Evolutionary conservation across 225 moss, liverwort and hornwort species (phyloP), one percentile per base, ranked within the genome.

Genomic region (Marchantia polymorpha): DNA sequence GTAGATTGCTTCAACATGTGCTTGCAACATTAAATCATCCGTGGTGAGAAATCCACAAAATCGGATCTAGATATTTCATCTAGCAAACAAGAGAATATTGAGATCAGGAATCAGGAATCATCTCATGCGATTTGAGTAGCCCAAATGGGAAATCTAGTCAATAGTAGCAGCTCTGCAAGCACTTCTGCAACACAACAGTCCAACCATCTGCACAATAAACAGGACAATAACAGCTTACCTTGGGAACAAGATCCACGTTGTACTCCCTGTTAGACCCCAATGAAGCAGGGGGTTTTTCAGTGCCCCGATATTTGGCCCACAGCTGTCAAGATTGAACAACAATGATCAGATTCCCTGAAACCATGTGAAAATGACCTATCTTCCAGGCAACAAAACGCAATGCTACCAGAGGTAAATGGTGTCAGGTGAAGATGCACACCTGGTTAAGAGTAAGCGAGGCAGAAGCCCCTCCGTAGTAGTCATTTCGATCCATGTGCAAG

Each of bases 401-500:
- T 23, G 46, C 54, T 15, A 54, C 14, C 30, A 23, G 25, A 31
- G 12, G 30, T 26, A 64, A 11, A 64, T 64, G 64, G n/a, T 48
- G 19, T 27, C 16, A 50, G 20, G 26, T 16, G 15, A 48, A 74
- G 20, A 48, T 22, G 8, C 19, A 77, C 47, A 92, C 94, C 91
- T 97, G 96, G 79, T 93, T 93, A 79, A 94, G 85, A 74, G 92
- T 97, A 82, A 97, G 83, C 29, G 96, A 97, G 60, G 96, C 93
- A 47, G 96, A 94, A 65, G 94, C 96, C 69, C 96, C 94, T 47
- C 96, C 96, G 14, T 97, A 97, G 61, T 97, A 97, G 77, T 94
- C 94, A 83, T 97, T 97, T 84, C 94, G 92, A 85, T 97, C 96
- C 96, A 97, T 97, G 48, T 97, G 96, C 68, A 97, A 92, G 71